Base-by-base conservation (phyloP, 345 rosid genomes). In the Hevea brasiliensis region DNA sequence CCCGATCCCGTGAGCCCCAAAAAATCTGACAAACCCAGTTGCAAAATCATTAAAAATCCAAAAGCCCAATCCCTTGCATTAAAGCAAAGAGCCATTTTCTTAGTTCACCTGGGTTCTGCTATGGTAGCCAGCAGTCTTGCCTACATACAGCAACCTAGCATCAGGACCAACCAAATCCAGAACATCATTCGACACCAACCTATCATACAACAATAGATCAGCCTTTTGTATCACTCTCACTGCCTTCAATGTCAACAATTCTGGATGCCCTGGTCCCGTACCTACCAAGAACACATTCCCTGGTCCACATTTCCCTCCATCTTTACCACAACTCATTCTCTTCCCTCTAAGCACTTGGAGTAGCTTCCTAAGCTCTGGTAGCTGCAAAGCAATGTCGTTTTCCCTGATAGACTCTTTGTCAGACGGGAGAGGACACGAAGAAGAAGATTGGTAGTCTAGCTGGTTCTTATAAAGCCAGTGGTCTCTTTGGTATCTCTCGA, bases 251-350 rank as follows among this genome's bases (percentile, higher is more conserved):
- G 99, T 95, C 90, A 95, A 64, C 68, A 95, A 83, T 72, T 95
- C 99, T 17, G 98, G 92, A 79, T 92, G 98, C 41, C 99, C 99
- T 0, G 99, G 99, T 18, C 99, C 99, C 20, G 98, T 95, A 65
- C 99, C 99, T 6, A 95, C 99, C 64, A 95, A 76, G 76, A 64
- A 92, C 79, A 91, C 99, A 82, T 91, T 80, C 68, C 97, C 98
- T 0, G 89, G 91, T 21, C 89, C 90, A 60, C 89, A 83, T 32
- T 79, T 86, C 67, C 75, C 79, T 0, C 65, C 79, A 6, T 51
- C 84, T 10, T 61, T 55, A 29, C 76, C 32, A n/a, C 51, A 12
- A 20, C 40, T 59, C 51, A 74, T 82, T 74, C 98, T 85, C 85
- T 87, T 95, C 73, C 89, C 88, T 71, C 76, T 88, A 60, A 95